Evolutionary conservation across 306 rosid genomes (phyloP), one percentile per base, ranked within the genome.

Genomic region (Argentina anserina): DNA sequence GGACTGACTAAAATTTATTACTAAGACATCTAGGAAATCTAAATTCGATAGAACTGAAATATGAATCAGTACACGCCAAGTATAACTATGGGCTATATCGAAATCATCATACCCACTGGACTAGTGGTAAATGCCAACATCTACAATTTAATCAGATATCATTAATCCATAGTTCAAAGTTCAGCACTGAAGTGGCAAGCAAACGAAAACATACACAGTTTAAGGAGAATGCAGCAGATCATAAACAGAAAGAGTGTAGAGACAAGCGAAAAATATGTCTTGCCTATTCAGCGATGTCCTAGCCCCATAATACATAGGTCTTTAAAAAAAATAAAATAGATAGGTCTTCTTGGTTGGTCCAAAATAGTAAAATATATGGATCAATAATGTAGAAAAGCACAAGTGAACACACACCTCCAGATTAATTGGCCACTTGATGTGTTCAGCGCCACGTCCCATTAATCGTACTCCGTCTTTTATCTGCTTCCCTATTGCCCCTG

Each of bases 391-490:
- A 40, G 23, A 56, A 56, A 77, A 5, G 63, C 28, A 61, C 69
- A 11, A 53, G 53, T 72, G 59, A 81, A 37, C 68, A 66, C 46
- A 69, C 76, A 93, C 98, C 98, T 93, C 98, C 18, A 93, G 78
- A 81, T 91, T 88, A 78, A 93, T 91, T 43, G 97, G 97, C 98
- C 98, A 93, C 76, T 86, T 76, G 76, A 91, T 85, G 72, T 89
- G 87, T 33, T 93, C 97, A 66, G 97, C 87, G 65, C 98, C 96
- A 36, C 98, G 98, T 15, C 97, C 97, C 98, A 93, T 91, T 83
- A 93, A 84, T 79, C 98, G 79, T 12, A 93, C 96, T 73, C 97
- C 98, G 77, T 89, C 97, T 81, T 91, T 67, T 52, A 91, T 87
- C 77, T 93, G 98, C 81, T 93, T 93, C 77, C 97, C 97, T 55